Base-by-base conservation (phyloP, 306 rosid genomes). In the Corylus heterophylla region DNA sequence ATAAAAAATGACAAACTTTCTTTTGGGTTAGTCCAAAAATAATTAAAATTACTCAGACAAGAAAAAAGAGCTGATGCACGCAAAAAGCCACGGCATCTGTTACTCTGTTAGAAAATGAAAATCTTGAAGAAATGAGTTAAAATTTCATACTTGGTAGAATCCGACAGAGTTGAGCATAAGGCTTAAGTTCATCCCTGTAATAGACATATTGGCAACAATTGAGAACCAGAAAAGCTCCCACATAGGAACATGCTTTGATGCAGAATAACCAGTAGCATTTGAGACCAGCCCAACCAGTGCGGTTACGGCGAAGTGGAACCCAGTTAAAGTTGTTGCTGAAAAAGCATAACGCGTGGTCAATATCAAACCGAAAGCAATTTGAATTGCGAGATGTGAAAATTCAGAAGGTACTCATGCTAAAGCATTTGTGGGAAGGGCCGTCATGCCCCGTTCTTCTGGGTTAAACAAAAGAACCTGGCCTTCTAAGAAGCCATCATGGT, bases 151-250 rank as follows among this genome's bases (percentile, higher is more conserved):
- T 82, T 91, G 98, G 89, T 91, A 93, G 78, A 93, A 93, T 45
- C 98, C 98, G 37, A 94, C 98, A 11, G 97, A 94, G 84, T 94
- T 94, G 69, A 94, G 90, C 98, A 94, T 94, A 80, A 94, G 98
- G 84, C 98, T 94, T 49, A 94, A 80, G 88, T 94, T 94, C 98
- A 94, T 94, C 67, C 92, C 96, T 0, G 97, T 89, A 76, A 94
- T 94, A 51, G 98, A 94, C 84, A 83, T 80, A 82, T 94, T 92
- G 22, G 98, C 97, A 77, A 94, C 92, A 25, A 87, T 68, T 62
- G 98, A 94, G 90, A 94, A 94, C 98, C 97, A 94, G 49, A 94
- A 69, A 83, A 94, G 96, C 88, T 94, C 98, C 98, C 96, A 94
- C 79, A 94, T 4, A 29, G 98, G 98, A 42, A 94, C 90, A 66